A percentile compares a stretch with the other conserved stretches of the same genome.
Evolutionary conservation across 257 asterid species (phyloP).

Genomic region (Euphrasia confusa): DNA sequence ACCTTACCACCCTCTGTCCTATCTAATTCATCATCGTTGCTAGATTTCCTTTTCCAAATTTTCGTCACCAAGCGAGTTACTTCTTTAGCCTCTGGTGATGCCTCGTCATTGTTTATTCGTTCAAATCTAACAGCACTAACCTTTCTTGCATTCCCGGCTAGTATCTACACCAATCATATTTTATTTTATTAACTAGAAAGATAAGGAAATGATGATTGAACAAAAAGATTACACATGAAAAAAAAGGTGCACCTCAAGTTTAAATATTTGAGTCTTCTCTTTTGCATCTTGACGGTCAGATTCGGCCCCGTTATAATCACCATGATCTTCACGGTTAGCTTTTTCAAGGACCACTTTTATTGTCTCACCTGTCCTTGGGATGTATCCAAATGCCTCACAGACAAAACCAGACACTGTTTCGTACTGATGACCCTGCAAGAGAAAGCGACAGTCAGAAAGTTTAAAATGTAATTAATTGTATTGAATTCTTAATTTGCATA

Average conservation of each 20-base stretch:
- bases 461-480: slow-evolving; percentile 14
- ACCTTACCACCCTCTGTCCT: slow-evolving; percentile 32
- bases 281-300: slow-evolving; percentile 55
- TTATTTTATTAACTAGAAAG: not conserved
- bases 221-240: slow-evolving; percentile 3
- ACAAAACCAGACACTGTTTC: slow-evolving; percentile 97
- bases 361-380: slow-evolving; percentile 95
- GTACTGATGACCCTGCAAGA: slow-evolving; percentile 79
- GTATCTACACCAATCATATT: slow-evolving; percentile 49
- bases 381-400: slow-evolving; percentile 97
- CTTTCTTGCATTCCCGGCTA: slow-evolving; percentile 95
- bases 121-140: slow-evolving; percentile 93
- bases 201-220: not conserved
- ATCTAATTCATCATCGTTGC: slow-evolving; percentile 38
- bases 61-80: slow-evolving; percentile 60
- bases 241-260: slow-evolving; percentile 72
- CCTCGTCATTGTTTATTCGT: slow-evolving; percentile 49
- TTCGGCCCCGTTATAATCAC: slow-evolving; percentile 51
- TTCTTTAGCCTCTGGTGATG: slow-evolving; percentile 37
- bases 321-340: slow-evolving; percentile 61
- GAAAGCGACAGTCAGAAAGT: slow-evolving; percentile 18
- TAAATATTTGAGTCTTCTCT: slow-evolving; percentile 64
- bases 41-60: slow-evolving; percentile 59
- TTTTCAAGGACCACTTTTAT: slow-evolving; percentile 78
- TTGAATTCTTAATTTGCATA: slow-evolving; percentile 14